Conservation (phyloP, 148 eudicot species). For the Bassia scoparia region DNA sequence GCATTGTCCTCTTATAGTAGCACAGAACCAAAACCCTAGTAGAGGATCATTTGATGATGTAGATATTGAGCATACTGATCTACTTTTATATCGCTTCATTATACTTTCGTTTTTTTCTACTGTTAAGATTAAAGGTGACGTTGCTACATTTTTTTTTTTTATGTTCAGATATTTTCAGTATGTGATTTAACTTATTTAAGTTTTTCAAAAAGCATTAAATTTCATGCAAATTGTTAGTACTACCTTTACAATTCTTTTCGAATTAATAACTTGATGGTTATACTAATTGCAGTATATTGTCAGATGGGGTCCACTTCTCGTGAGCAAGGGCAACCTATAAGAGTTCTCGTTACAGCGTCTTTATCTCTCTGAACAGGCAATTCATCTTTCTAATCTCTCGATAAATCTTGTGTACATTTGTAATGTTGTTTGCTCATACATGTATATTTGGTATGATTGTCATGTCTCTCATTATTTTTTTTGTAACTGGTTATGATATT, state of each 20-base stretch:
- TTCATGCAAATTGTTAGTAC: neutral
- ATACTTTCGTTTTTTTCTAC: no score
- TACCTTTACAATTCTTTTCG: neutral
- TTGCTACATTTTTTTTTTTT: neutral
- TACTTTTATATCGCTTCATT: no score
- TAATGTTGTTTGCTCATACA: neutral
- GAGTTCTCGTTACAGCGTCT: conserved; percentile 81
- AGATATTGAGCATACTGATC: no score
- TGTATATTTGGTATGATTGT: no score
- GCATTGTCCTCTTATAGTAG: no score
- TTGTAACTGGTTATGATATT: neutral
- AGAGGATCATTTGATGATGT: no score
- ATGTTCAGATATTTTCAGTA: neutral
- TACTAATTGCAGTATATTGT: conserved; percentile 3
- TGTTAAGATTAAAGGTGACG: no score
- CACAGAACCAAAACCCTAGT: no score
- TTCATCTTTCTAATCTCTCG: conserved; percentile 7
- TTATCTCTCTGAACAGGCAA: conserved; percentile 86
- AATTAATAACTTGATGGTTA: neutral
- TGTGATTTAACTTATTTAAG: neutral
- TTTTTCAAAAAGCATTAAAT: neutral
- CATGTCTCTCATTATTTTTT: neutral
- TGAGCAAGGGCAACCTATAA: conserved; percentile 92
- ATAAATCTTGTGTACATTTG: conserved; percentile 7
- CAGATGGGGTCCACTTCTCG: conserved; percentile 92